phyloP scores from a whole-genome alignment of 1,139 yeast species.

The Blastobotrys indianensis region DNA sequence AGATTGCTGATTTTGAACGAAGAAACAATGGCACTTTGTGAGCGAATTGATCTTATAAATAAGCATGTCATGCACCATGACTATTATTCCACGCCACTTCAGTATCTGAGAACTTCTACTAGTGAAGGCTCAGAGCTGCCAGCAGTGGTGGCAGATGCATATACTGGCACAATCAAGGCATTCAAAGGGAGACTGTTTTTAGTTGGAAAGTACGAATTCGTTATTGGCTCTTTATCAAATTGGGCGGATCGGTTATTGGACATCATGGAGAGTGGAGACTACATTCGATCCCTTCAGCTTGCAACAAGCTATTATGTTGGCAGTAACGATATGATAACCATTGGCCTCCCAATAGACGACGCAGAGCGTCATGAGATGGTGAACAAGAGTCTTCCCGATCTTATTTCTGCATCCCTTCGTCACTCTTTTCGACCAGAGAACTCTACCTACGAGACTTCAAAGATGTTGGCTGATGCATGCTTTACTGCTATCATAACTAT shows the following conservation, averaged over 20 bases:
- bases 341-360: slow-evolving; percentile 49
- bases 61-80: slow-evolving; percentile 42
- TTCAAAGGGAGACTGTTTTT: slow-evolving; percentile 45
- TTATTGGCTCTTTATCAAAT: slow-evolving; percentile 53
- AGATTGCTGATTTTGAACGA: slow-evolving; percentile 41
- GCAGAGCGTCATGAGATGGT: slow-evolving; percentile 45
- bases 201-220: slow-evolving; percentile 45
- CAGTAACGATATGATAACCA: slow-evolving; percentile 41
- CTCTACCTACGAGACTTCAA: not conserved
- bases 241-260: slow-evolving; percentile 68
- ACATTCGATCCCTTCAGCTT: slow-evolving; percentile 49
- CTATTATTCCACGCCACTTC: slow-evolving; percentile 29
- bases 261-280: slow-evolving; percentile 45
- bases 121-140: slow-evolving; percentile 15
- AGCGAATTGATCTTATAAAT: slow-evolving; percentile 41
- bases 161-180: slow-evolving; percentile 35
- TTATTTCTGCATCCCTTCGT: slow-evolving; percentile 49
- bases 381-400: slow-evolving; percentile 49
- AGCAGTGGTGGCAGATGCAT: slow-evolving; percentile 33
- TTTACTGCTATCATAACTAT: slow-evolving; percentile 40
- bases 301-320: slow-evolving; percentile 53
- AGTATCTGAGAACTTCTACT: slow-evolving; percentile 22
- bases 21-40: slow-evolving; percentile 35
- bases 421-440: slow-evolving; percentile 33
- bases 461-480: slow-evolving; percentile 32